Percentiles rank a stretch among this genome's conserved stretches.
phyloP scores from a whole-genome alignment of 169 alveolate species.

The Ichthyophthirius multifiliis region DNA sequence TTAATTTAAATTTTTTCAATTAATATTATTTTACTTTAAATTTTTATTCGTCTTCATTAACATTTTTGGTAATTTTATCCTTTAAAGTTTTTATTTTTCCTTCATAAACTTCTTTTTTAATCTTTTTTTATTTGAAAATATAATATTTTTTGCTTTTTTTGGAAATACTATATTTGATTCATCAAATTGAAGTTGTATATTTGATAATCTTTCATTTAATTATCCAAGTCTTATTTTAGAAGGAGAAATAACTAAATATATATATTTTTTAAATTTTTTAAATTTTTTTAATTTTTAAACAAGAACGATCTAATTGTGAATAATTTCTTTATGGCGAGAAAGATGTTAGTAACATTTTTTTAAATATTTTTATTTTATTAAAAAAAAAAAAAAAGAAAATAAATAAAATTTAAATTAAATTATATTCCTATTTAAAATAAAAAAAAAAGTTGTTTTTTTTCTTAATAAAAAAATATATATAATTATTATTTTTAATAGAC shows the following conservation, averaged over 20 bases:
- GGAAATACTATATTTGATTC: not conserved
- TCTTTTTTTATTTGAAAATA: not conserved
- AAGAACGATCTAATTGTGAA: too few species aligned
- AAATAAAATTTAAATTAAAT: too few species aligned
- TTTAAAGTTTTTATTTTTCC: slow-evolving; percentile 29
- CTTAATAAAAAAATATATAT: too few species aligned
- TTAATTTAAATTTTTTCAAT: not conserved
- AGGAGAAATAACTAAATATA: not conserved
- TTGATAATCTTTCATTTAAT: slow-evolving; percentile 14
- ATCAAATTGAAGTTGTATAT: slow-evolving; percentile 8
- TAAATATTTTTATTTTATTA: not conserved
- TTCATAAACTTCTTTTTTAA: slow-evolving; percentile 41
- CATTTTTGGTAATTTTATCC: slow-evolving; percentile 37
- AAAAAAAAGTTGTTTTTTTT: too few species aligned
- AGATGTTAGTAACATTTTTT: not conserved
- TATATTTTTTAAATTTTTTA: not conserved
- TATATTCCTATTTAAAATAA: too few species aligned
- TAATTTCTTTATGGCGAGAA: not conserved
- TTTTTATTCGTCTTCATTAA: slow-evolving; percentile 32
- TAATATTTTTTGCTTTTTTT: too few species aligned
- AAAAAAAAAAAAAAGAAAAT: not conserved
- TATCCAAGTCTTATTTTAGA: not conserved
- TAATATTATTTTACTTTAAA: slow-evolving; percentile 16
- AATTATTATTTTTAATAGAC: too few species aligned
- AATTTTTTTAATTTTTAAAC: too few species aligned